Evolutionary conservation across 1,139 yeast genomes (phyloP).

Genomic region (Arxiozyma telluris): DNA sequence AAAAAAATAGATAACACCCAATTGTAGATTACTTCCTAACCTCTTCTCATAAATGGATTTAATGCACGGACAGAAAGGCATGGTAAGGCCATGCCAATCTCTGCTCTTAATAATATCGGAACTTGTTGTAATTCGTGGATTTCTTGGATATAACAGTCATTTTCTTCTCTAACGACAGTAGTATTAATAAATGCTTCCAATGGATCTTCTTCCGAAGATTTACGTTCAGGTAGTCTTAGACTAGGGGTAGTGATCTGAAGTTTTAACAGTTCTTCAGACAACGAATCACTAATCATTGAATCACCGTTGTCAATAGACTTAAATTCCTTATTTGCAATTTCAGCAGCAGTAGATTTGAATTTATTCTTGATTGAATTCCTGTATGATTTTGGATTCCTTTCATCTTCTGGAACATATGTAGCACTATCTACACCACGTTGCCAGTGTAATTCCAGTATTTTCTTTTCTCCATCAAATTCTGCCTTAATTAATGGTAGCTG

Average conservation of each 20-base stretch:
- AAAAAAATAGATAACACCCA: not conserved
- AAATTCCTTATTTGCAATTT: conserved; percentile 47
- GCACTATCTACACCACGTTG: conserved; percentile 87
- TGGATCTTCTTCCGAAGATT: conserved; percentile 29
- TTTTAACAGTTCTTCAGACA: conserved; percentile 40
- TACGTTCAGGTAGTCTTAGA: conserved; percentile 35
- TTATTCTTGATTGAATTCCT: conserved; percentile 71
- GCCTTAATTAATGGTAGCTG: conserved; percentile 89
- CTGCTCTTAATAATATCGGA: conserved; percentile 83
- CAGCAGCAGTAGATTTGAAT: conserved; percentile 60
- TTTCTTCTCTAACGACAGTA: conserved; percentile 52
- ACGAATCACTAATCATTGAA: conserved; percentile 33
- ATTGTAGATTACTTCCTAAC: not conserved
- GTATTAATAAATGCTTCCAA: conserved; percentile 50
- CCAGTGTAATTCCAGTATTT: conserved; percentile 81
- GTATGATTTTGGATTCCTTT: conserved; percentile 65
- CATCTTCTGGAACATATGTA: conserved; percentile 83
- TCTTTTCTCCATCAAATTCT: conserved; percentile 66
- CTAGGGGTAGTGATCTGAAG: conserved; percentile 49
- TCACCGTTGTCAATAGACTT: conserved; percentile 17
- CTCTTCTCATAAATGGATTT: conserved; percentile 56
- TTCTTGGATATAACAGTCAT: conserved; percentile 62
- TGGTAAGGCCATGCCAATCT: conserved; percentile 90
- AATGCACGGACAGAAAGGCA: conserved; percentile 89
- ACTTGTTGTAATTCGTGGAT: conserved; percentile 67